Evolutionary conservation across 768 basidiomycete species (phyloP), one percentile per base, ranked within the genome.

Genomic region (Asterophora lycoperdoides): DNA sequence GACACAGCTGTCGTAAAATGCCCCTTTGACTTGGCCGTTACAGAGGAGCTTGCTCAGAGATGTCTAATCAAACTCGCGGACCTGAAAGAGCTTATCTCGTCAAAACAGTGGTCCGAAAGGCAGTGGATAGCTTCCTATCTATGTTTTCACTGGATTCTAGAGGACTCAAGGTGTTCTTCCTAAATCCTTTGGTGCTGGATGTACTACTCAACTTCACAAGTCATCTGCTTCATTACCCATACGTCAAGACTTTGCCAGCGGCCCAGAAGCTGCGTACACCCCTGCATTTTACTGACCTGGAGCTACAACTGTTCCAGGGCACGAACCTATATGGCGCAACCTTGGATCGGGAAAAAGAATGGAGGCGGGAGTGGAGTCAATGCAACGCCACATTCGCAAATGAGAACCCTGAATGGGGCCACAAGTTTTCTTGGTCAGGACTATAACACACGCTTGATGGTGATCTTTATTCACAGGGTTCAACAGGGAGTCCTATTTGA

Each of bases 281-380:
- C 0, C 70, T 93, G 10, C 81, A 88, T 54, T 96, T 91, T 60
- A 77, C 77, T 0, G 40, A 61, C 0, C 44, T 59, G 13, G 94
- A 98, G 61, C 66, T 83, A 14, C 73, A 79, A 15, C 62, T 82
- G 8, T 76, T 96, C 43, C 71, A 75, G 44, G 93, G 91, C 0
- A 88, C 87, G 2, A 94, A 94, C 63, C 60, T 98, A 2, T 81
- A 81, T 54, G 83, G 86, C 2, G 93, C 92, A 0, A 83, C 88
- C 1, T 45, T 75, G 10, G 86, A 93, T 53, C 79, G 91, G 1
- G 64, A 75, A 53, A 65, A 66, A 3, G 76, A 75, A 4, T 89
- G 86, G 86, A 67, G 68, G 46, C 54, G 57, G 0, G 89, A 93
- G 60, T 88, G 83, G 81, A 56, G 56, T 10, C 63, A 71, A 32